These are phyloP conservation scores for Ophiostoma ulmi DNA, from an alignment of 2,329 filamentous ascomycete genomes.

Conservation along the genomic window DNA sequence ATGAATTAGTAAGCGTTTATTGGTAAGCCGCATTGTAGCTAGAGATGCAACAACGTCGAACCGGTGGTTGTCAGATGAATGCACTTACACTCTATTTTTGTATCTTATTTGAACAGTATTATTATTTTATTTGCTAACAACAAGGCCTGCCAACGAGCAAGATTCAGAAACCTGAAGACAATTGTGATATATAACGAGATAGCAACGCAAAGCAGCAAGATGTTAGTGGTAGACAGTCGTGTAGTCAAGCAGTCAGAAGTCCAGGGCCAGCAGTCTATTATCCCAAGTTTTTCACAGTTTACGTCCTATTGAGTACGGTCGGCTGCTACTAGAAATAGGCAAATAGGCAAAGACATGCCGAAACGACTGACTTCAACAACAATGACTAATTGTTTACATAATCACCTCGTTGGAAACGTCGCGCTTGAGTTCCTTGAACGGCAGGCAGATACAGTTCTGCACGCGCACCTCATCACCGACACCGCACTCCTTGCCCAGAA, in stretches of 20 bases:
- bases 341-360: not conserved
- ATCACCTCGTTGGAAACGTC: constrained; percentile 85
- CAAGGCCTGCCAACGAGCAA: not conserved
- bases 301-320: not conserved
- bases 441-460: constrained; percentile 96
- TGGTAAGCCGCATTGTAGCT: not conserved
- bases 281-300: not conserved
- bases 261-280: not conserved
- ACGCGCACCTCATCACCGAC: constrained; percentile 93
- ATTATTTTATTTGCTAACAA: not conserved
- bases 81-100: not conserved
- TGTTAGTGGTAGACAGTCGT: not conserved
- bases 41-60: not conserved
- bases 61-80: too few relatives aligned
- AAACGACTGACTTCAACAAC: not conserved
- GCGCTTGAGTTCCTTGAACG: constrained; percentile 96
- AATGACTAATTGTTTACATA: constrained; percentile 57
- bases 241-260: too few relatives aligned
- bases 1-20: not conserved
- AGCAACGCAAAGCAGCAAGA: not conserved
- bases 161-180: not conserved
- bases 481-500: constrained; percentile 89
- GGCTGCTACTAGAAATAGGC: not conserved
- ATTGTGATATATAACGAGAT: constrained; percentile 11
- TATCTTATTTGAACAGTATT: not conserved